These are phyloP conservation scores for Aureobasidium sp. DNA, from an alignment of 2,329 filamentous ascomycete genomes.

Conservation along the genomic window DNA sequence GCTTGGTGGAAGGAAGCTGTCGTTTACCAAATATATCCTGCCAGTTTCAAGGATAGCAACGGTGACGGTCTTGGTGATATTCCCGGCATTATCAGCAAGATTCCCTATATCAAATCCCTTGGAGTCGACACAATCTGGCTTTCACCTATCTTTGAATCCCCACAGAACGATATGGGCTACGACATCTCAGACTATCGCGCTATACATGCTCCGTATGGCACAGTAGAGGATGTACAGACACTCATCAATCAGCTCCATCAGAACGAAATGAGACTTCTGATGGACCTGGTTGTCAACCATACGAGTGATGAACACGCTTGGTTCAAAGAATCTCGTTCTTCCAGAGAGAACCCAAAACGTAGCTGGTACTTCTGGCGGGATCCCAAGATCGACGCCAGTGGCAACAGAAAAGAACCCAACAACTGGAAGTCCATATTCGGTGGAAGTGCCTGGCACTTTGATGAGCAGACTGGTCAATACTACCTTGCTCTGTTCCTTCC, in stretches of 20 bases:
- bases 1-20: constrained; percentile 46
- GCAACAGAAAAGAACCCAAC: constrained; percentile 64
- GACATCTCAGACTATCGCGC: constrained; percentile 51
- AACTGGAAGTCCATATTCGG: constrained; percentile 51
- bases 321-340: constrained; percentile 63
- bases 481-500: constrained; percentile 53
- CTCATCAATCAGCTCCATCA: constrained; percentile 48
- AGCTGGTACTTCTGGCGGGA: constrained; percentile 75
- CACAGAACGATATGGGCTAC: constrained; percentile 61
- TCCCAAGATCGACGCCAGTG: constrained; percentile 58
- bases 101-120: constrained; percentile 69
- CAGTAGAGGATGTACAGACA: constrained; percentile 49
- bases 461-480: constrained; percentile 52
- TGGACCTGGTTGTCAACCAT: constrained; percentile 54
- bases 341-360: constrained; percentile 57
- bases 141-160: constrained; percentile 62
- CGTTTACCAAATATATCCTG: constrained; percentile 54
- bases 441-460: constrained; percentile 50
- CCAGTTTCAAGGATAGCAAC: constrained; percentile 65
- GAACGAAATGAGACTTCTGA: constrained; percentile 54
- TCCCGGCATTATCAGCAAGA: constrained; percentile 67
- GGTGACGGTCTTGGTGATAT: constrained; percentile 73
- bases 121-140: constrained; percentile 72
- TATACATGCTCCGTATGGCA: constrained; percentile 54
- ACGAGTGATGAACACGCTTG: constrained; percentile 56